Conservation (phyloP, 2,329 filamentous ascomycete species). For the Rhynchosporium graminicola region DNA sequence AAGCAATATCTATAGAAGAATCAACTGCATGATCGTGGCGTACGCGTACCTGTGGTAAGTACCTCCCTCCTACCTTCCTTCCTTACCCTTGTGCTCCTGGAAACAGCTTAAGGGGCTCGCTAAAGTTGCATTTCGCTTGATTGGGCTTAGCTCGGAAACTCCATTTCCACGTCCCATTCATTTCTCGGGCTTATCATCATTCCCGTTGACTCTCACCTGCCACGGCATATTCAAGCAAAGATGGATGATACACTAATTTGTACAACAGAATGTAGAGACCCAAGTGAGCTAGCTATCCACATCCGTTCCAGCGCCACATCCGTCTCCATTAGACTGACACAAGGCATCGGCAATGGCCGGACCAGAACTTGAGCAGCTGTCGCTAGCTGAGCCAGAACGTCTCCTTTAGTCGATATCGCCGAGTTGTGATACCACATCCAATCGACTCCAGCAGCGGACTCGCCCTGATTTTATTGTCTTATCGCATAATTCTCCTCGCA, state of each 20-base stretch:
- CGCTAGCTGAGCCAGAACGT: background rate
- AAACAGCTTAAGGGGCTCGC: background rate
- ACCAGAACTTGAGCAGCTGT: background rate
- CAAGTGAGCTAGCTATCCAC: background rate
- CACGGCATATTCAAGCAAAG: background rate
- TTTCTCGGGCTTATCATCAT: slow-evolving; percentile 7
- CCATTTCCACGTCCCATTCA: background rate
- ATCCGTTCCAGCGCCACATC: background rate
- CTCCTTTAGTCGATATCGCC: slow-evolving; percentile 6
- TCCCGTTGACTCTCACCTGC: background rate
- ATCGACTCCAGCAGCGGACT: background rate
- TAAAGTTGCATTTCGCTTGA: background rate
- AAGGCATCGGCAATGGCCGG: background rate
- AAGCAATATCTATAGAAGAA: background rate
- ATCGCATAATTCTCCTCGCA: background rate
- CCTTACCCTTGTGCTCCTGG: background rate
- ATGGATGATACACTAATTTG: background rate
- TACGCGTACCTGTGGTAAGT: too few relatives aligned
- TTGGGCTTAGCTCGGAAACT: background rate
- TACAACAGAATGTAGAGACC: background rate
- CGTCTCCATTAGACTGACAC: background rate
- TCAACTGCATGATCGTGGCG: background rate
- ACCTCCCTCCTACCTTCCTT: background rate
- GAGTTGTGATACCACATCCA: slow-evolving; percentile 15
- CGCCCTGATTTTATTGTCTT: background rate